Conservation (phyloP, 352 stramenopile genomes). For the Globisporangium echinulatum region DNA sequence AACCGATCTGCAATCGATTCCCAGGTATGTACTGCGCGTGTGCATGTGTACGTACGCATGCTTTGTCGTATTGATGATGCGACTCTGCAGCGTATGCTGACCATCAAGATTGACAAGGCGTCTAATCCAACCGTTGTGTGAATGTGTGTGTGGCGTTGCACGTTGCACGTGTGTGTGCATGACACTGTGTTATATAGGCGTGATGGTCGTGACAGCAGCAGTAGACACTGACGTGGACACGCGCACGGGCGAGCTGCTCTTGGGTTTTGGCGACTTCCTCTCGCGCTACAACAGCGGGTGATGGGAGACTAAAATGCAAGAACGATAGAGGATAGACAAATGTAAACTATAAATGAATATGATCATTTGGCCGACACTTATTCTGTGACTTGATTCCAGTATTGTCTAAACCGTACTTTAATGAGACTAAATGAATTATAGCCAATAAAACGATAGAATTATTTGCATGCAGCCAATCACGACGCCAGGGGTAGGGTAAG, state of each 20-base stretch:
- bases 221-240: conserved; percentile 25
- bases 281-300: conserved; percentile 30
- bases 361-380: too few relatives aligned
- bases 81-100: neutral
- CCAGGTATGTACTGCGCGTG: conserved; percentile 17
- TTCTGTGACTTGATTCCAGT: too few relatives aligned
- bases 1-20: conserved; percentile 24
- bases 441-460: too few relatives aligned
- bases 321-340: too few relatives aligned
- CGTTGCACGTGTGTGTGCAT: neutral
- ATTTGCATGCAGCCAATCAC: too few relatives aligned
- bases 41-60: neutral
- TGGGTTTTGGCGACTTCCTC: conserved; percentile 38
- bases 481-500: too few relatives aligned
- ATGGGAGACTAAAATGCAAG: neutral
- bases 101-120: too few relatives aligned
- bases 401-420: too few relatives aligned
- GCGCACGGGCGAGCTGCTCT: conserved; percentile 18
- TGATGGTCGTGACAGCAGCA: conserved; percentile 29
- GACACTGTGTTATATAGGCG: conserved; percentile 15
- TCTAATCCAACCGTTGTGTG: neutral
- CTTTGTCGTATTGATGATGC: neutral
- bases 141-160: neutral
- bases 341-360: too few relatives aligned
- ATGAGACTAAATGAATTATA: too few relatives aligned